Base-by-base conservation (phyloP, 2,329 filamentous ascomycete genomes). In the Colletotrichum ledebouriae region DNA sequence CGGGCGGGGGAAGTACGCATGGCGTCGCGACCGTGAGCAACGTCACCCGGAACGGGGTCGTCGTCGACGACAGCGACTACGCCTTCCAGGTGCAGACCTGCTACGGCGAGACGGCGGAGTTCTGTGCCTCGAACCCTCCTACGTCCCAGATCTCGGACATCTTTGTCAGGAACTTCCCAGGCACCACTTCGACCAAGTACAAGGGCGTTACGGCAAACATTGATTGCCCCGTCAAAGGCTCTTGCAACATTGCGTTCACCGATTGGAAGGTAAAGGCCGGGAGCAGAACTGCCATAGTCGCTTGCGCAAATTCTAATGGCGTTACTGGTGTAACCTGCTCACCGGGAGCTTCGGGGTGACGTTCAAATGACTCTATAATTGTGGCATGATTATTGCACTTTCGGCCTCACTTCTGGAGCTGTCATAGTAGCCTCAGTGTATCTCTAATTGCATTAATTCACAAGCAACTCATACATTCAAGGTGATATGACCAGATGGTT, bases 51-150 rank as follows among this genome's bases (percentile, higher is more conserved):
- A 74, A 75, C 10, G 61, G 56, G 7, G 56, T 84, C 9, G 76
- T 74, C 0, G 77, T 82, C 6, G 70, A 78, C 1, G 74, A 76
- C 12, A 79, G 76, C 62, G 80, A 82, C 61, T 83, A 83, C 67
- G 82, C 80, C 4, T 76, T 82, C 70, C 81, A 83, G 67, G 80
- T 84, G n/a, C 78, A 82, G 71, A 82, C 77, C 62, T 84, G 81
- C 66, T 84, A 83, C 65, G 75, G 74, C 20, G 77, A 78, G 25
- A 74, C 78, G 20, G 73, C 63, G 0, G 67, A 66, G 9, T 81
- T 82, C 60, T 83, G 81, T 65, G 67, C 72, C 2, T 66, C 73
- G 0, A 72, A 78, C 58, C 78, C 79, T 2, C 77, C 77, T 5
- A 75, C 74, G 39, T 78, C 79, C 1, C 67, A 73, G 3, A 67